Percentiles rank a stretch among this genome's conserved stretches.
These are phyloP conservation scores for Umbellularia californica DNA, from an alignment of 164 flowering plant genomes.

Conservation along the genomic window DNA sequence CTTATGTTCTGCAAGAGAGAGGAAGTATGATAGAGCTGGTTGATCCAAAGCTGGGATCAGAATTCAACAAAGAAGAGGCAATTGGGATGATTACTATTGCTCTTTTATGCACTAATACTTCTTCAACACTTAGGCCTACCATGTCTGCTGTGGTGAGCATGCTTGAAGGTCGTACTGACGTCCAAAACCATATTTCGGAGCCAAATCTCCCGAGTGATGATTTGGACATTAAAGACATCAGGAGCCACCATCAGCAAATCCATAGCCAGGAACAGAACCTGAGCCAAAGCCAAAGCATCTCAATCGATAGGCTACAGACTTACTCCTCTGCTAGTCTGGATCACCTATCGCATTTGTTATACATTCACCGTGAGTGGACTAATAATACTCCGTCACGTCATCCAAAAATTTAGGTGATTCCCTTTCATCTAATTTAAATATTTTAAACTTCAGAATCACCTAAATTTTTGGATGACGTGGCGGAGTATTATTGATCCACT, in stretches of 20 bases:
- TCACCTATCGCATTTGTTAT: too few relatives aligned
- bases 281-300: constrained; percentile 7
- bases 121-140: constrained; percentile 53
- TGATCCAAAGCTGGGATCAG: constrained; percentile 47
- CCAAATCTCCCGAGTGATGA: constrained; percentile 11
- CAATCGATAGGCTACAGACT: constrained; percentile 23
- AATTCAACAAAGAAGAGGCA: constrained; percentile 47
- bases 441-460: too few relatives aligned
- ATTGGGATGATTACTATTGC: constrained; percentile 52
- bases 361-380: too few relatives aligned
- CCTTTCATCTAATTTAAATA: too few relatives aligned
- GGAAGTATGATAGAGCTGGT: constrained; percentile 46
- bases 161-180: constrained; percentile 47
- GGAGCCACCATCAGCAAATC: background rate
- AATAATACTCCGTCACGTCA: too few relatives aligned
- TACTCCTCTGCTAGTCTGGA: constrained; percentile 23
- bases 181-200: constrained; percentile 35
- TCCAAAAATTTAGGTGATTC: too few relatives aligned
- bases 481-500: too few relatives aligned
- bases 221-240: constrained; percentile 8
- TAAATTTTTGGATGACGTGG: too few relatives aligned
- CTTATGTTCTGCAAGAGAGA: constrained; percentile 55
- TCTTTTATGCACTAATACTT: constrained; percentile 51
- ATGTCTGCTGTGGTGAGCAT: constrained; percentile 58
- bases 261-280: constrained; percentile 6